Evolutionary conservation across 805 yeast genomes (phyloP).

Genomic region (Jamesozyma jinghongensis): DNA sequence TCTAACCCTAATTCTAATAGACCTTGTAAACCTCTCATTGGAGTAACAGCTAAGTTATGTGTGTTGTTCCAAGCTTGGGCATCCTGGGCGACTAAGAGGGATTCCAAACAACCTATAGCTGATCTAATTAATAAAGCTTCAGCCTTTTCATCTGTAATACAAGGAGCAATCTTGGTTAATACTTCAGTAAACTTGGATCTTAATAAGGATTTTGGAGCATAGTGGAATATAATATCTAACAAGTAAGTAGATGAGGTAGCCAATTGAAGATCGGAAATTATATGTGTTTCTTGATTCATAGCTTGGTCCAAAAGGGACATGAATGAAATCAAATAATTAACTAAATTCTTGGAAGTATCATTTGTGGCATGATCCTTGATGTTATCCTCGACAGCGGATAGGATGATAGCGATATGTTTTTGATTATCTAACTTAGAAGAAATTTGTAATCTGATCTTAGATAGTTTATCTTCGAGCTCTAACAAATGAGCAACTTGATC

Average conservation of each 20-base stretch:
- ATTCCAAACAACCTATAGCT: constrained; percentile 77
- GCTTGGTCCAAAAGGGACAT: constrained; percentile 74
- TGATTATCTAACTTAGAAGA: constrained; percentile 81
- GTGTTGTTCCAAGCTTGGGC: constrained; percentile 63
- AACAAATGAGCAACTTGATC: constrained; percentile 29
- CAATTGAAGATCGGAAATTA: constrained; percentile 47
- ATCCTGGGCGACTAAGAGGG: constrained; percentile 72
- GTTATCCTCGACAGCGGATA: constrained; percentile 86
- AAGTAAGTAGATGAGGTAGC: constrained; percentile 75
- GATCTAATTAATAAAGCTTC: constrained; percentile 79
- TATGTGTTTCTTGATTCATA: constrained; percentile 38
- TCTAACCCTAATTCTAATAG: constrained; percentile 71
- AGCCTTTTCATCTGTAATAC: constrained; percentile 55
- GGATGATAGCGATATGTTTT: constrained; percentile 70
- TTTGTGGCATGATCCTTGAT: constrained; percentile 47
- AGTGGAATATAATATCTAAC: constrained; percentile 70
- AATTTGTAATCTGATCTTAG: constrained; percentile 60
- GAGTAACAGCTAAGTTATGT: constrained; percentile 42
- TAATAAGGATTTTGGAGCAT: constrained; percentile 58
- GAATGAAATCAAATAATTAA: constrained; percentile 79
- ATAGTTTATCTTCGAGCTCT: constrained; percentile 54
- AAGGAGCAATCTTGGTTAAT: constrained; percentile 71
- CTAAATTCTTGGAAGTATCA: constrained; percentile 49
- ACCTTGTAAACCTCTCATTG: constrained; percentile 73
- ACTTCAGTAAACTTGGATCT: constrained; percentile 70